Percentiles rank a stretch among this genome's conserved stretches.
phyloP scores from a whole-genome alignment of 2,329 filamentous ascomycete species.

The Chaetomiaceae sp. region DNA sequence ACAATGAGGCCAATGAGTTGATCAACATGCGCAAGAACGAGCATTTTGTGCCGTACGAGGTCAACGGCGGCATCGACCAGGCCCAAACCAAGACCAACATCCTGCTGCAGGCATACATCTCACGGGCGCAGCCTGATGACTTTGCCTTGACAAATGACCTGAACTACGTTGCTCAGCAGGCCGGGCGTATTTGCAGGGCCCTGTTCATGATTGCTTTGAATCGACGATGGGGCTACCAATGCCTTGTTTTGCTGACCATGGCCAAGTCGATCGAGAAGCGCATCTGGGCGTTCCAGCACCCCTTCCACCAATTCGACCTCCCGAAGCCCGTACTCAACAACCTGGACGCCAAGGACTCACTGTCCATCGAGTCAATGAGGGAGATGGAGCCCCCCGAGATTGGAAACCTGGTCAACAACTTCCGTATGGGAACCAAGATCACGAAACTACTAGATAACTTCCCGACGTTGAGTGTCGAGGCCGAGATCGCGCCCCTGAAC shows the following conservation, averaged over 20 bases:
- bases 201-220: slow-evolving; percentile 98
- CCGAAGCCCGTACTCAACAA: slow-evolving; percentile 77
- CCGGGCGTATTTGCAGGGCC: slow-evolving; percentile 86
- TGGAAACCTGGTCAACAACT: slow-evolving; percentile 84
- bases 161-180: slow-evolving; percentile 92
- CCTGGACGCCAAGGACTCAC: slow-evolving; percentile 70
- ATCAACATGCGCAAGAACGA: slow-evolving; percentile 63
- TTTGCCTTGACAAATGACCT: slow-evolving; percentile 90
- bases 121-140: slow-evolving; percentile 78
- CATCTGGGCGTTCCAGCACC: slow-evolving; percentile 92
- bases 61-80: slow-evolving; percentile 63
- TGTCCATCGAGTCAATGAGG: slow-evolving; percentile 74
- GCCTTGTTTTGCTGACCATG: slow-evolving; percentile 79
- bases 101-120: slow-evolving; percentile 89
- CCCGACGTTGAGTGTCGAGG: slow-evolving; percentile 82
- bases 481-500: slow-evolving; percentile 92
- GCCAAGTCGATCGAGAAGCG: slow-evolving; percentile 97
- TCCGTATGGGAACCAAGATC: slow-evolving; percentile 77
- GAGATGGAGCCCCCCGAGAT: slow-evolving; percentile 95
- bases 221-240: slow-evolving; percentile 91
- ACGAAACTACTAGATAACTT: slow-evolving; percentile 81
- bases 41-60: slow-evolving; percentile 67
- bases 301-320: slow-evolving; percentile 89
- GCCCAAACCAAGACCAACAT: slow-evolving; percentile 94
- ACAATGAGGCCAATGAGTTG: slow-evolving; percentile 87